A percentile compares a stretch with the other conserved stretches of the same genome.
phyloP scores from a whole-genome alignment of 371 early-diverging fungal genomes.

The Conidiobolus incongruus region DNA sequence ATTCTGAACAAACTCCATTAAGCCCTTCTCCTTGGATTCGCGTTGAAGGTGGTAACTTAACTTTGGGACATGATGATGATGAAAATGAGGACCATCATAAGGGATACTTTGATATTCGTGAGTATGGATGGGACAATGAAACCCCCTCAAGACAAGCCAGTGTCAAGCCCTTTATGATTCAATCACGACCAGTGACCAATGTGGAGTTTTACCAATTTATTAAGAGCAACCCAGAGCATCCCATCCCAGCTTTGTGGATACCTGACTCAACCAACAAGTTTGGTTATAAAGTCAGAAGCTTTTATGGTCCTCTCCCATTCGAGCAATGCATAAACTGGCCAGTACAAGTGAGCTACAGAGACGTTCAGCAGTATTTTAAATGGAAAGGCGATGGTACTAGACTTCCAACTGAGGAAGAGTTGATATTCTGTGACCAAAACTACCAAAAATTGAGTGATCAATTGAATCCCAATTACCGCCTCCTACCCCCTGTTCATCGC shows the following conservation, averaged over 20 bases:
- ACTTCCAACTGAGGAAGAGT: conserved; percentile 46
- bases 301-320: conserved; percentile 31
- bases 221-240: conserved; percentile 6
- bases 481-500: neutral
- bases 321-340: conserved; percentile 39
- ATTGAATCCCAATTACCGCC: conserved; percentile 6
- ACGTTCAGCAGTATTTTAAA: conserved; percentile 40
- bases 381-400: conserved; percentile 16
- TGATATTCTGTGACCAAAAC: conserved; percentile 1
- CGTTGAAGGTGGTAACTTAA: conserved; percentile 9
- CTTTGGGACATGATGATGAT: conserved; percentile 30
- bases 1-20: conserved; percentile 24
- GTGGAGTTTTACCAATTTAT: conserved; percentile 44
- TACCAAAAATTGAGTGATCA: no score
- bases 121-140: conserved; percentile 84
- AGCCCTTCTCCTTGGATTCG: conserved; percentile 9
- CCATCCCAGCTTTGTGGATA: conserved; percentile 25
- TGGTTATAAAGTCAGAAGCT: conserved; percentile 24
- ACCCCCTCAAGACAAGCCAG: conserved; percentile 19
- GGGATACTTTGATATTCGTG: conserved; percentile 6
- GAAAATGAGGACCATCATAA: conserved; percentile 15
- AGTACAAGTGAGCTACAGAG: conserved; percentile 36
- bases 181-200: conserved; percentile 58
- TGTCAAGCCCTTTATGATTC: conserved; percentile 29
- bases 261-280: neutral